phyloP scores from a whole-genome alignment of 805 yeast genomes.

The Cyberlindnera mississippiensis region DNA sequence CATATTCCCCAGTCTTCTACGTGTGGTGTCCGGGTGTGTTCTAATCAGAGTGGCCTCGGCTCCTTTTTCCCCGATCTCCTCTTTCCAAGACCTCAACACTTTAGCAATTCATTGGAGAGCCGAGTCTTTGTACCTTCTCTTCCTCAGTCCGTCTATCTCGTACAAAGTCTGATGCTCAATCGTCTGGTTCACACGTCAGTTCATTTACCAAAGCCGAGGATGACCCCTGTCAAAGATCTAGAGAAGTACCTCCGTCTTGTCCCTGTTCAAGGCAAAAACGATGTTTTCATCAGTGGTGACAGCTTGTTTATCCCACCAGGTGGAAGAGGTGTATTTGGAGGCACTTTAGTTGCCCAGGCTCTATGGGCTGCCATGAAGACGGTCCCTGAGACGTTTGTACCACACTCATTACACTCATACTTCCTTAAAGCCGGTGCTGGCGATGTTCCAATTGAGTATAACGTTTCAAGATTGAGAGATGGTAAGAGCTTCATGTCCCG shows the following conservation, averaged over 20 bases:
- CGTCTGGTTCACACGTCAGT: not conserved
- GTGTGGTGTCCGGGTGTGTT: not conserved
- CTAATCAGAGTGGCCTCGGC: not conserved
- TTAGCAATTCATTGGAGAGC: no score
- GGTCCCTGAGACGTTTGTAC: constrained; percentile 43
- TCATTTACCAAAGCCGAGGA: constrained; percentile 5
- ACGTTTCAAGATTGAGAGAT: constrained; percentile 48
- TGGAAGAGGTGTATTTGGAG: constrained; percentile 70
- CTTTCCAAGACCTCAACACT: no score
- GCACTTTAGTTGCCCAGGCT: constrained; percentile 64
- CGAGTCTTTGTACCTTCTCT: no score
- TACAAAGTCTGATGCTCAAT: constrained; percentile 1
- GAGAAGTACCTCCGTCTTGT: constrained; percentile 16
- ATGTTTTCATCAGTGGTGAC: constrained; percentile 17
- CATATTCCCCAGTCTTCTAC: no score
- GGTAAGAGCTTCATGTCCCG: constrained; percentile 51
- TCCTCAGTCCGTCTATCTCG: no score
- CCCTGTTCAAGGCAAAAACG: constrained; percentile 7
- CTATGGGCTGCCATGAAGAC: constrained; percentile 55
- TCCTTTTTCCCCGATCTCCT: no score
- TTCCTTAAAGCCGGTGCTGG: constrained; percentile 55
- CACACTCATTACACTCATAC: constrained; percentile 60
- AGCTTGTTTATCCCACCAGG: constrained; percentile 40
- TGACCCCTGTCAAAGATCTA: constrained; percentile 14
- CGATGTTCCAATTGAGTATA: constrained; percentile 43